Evolutionary conservation across 2,329 filamentous ascomycete genomes (phyloP), one percentile per base, ranked within the genome.

Genomic region (Chlorencoelia australis): DNA sequence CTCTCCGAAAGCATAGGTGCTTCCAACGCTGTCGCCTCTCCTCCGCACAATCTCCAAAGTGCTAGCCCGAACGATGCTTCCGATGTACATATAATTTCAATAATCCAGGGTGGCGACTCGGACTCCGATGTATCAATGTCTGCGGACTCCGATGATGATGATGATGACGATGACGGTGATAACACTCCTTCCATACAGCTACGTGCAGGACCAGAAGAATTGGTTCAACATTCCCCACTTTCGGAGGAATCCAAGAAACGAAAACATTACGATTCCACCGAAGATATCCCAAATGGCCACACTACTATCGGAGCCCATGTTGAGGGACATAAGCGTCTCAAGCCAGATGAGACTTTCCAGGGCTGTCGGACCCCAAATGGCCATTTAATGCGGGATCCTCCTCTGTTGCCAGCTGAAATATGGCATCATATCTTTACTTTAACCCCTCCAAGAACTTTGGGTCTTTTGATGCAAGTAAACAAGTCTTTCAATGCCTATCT

Each of bases 341-440:
- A 48, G 42, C 40, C 47, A 40, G 43, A 52, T 42, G 40, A 42
- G 25, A 31, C 14, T 25, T 16, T 42, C 13, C 39, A 42, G 33
- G 33, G 20, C 16, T 38, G 40, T 36, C 32, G 45, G 41, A 49
- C 27, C 31, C 25, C 42, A 27, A 38, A 53, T 25, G 42, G 40
- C 32, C 29, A 39, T 24, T 41, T 50, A 24, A 40, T 19, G 22
- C 35, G 43, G 31, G 49, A 56, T 35, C 47, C 36, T 35, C 49
- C 46, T 39, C 43, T 59, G 45, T 63, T 79, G 39, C 71, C 76
- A 52, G 63, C 67, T 48, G 72, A 78, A 59, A 62, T 82, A 51
- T 84, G 80, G 79, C 79, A 84, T 53, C 68, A 71, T 53, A 65
- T 84, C 51, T 82, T 85, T 57, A 70, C 68, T 51, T 77, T 75